Base-by-base conservation (phyloP, 176 grass and related monocot species). In the Aegilops bicornis region DNA sequence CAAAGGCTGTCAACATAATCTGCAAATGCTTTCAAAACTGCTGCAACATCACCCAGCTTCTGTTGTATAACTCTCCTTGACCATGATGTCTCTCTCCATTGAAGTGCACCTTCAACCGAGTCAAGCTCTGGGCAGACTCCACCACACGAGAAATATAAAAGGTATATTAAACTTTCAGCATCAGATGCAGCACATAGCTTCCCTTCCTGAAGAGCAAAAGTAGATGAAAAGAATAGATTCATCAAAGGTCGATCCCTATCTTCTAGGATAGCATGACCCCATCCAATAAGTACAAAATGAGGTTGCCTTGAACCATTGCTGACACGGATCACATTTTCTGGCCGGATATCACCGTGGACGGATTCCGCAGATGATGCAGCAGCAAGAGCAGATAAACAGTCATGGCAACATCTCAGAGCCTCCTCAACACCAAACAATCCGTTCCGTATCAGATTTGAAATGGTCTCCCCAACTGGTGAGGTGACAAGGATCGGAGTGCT, bases 1-100 rank as follows among this genome's bases (percentile, higher is more conserved):
- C 96, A 98, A 42, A 98, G 86, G 76, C 93, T 98, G 85, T 99
- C 97, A 56, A 94, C 97, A 88, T 99, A 99, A 93, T 99, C 97
- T 9, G 92, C 94, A 86, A 96, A 99, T 22, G 97, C 97, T 91
- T 99, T 99, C 78, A 99, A 73, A 73, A 96, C 97, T 36, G 94
- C 97, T 83, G 97, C 94, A 39, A 94, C 73, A 22, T 91, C 97
- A 9, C 94, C 97, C 31, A 99, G 80, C 79, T 89, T 96, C 92
- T 99, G 97, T 40, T 99, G 97, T 92, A 99, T 98, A 74, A 96
- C 79, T 83, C 97, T 90, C 85, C 87, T 96, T 13, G 92, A 95
- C 92, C 94, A 96, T 29, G 97, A 96, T 36, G 87, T 90, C 80
- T 99, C 97, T 79, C 97, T 92, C 97, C 97, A 99, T 1, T 94